These are phyloP conservation scores for Dendrocalamus latiflorus DNA, from an alignment of 202 grass and related monocot genomes.

Conservation along the genomic window DNA sequence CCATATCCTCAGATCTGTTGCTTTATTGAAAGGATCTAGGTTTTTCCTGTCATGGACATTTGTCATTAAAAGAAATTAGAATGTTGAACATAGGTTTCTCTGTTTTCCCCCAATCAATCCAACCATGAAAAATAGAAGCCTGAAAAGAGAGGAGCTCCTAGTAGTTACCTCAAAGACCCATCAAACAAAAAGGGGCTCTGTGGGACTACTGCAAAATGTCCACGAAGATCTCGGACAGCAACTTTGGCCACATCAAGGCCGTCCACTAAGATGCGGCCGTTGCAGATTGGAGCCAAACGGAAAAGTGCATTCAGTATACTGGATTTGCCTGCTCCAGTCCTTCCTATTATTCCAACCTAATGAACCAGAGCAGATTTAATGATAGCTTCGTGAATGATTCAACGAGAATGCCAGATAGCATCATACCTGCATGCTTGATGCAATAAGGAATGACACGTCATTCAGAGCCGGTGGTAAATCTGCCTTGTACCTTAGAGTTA, in stretches of 20 bases:
- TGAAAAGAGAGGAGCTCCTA: slow-evolving; percentile 10
- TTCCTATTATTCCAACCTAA: slow-evolving; percentile 94
- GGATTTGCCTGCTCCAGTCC: slow-evolving; percentile 97
- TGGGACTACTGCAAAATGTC: slow-evolving; percentile 73
- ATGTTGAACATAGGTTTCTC: neutral
- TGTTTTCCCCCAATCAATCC: neutral
- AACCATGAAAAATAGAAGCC: slow-evolving; percentile 1
- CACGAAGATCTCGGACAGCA: slow-evolving; percentile 64
- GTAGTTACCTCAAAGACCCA: slow-evolving; percentile 69
- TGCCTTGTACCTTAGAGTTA: slow-evolving; percentile 70
- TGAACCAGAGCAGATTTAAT: slow-evolving; percentile 2
- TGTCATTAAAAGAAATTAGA: neutral
- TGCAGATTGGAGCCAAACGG: slow-evolving; percentile 59
- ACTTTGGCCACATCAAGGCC: slow-evolving; percentile 59
- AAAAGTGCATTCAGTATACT: slow-evolving; percentile 91
- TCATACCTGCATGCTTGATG: slow-evolving; percentile 67
- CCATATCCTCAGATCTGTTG: slow-evolving; percentile 70
- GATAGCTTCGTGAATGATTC: neutral
- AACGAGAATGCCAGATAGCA: neutral
- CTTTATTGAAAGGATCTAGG: slow-evolving; percentile 72
- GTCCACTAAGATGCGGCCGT: slow-evolving; percentile 74
- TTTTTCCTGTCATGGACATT: slow-evolving; percentile 59
- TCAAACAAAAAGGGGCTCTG: slow-evolving; percentile 88
- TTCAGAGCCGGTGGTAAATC: slow-evolving; percentile 65
- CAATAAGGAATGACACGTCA: slow-evolving; percentile 65